Percentiles rank a stretch among this genome's conserved stretches.
These are phyloP conservation scores for Candida saitoana DNA, from an alignment of 805 yeast genomes.

Conservation along the genomic window DNA sequence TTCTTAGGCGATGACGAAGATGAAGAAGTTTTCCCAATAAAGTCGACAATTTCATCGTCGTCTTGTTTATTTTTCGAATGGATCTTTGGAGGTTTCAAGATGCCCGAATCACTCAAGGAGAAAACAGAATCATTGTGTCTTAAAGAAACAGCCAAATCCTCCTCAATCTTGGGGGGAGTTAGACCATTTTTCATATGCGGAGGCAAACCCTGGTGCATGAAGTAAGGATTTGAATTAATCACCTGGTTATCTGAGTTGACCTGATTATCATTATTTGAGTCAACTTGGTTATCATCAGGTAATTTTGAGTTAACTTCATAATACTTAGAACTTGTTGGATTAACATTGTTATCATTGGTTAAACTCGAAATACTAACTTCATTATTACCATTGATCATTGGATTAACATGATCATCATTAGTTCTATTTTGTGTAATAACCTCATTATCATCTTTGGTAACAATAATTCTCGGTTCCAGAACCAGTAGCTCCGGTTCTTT, in stretches of 20 bases:
- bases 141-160: conserved; percentile 29
- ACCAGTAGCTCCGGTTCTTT: no score
- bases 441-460: conserved; percentile 12
- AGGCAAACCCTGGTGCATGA: conserved; percentile 56
- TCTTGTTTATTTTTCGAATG: conserved; percentile 5
- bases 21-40: background rate
- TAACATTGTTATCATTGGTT: no score
- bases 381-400: no score
- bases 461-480: conserved; percentile 13
- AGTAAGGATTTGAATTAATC: conserved; percentile 44
- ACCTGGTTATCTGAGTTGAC: conserved; percentile 20
- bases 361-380: no score
- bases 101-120: conserved; percentile 19
- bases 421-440: conserved; percentile 30
- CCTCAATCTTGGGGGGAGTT: conserved; percentile 7
- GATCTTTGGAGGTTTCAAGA: conserved; percentile 19
- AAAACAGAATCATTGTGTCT: conserved; percentile 38
- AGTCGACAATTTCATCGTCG: conserved; percentile 2
- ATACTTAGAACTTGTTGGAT: no score
- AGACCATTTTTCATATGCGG: conserved; percentile 36
- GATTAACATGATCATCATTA: conserved; percentile 8
- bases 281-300: no score
- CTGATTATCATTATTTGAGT: no score
- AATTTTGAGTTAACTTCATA: no score
- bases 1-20: background rate